phyloP scores from a whole-genome alignment of 331 rosid species.

The Ulmus americana region DNA sequence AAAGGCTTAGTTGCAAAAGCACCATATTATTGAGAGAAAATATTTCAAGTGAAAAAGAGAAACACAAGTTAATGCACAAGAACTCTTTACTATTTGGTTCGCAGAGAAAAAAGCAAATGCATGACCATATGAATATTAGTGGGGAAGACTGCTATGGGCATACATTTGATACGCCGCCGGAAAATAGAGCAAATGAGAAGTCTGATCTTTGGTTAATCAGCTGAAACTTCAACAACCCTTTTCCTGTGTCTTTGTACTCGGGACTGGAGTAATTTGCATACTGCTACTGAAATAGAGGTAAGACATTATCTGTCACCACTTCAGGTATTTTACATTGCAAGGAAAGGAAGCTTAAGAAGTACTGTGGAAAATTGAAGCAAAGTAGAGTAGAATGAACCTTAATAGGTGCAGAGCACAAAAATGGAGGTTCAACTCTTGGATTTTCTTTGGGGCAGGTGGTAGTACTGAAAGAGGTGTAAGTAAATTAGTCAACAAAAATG shows the following conservation, averaged over 20 bases:
- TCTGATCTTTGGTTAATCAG: slow-evolving; percentile 87
- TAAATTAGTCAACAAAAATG: slow-evolving; percentile 17
- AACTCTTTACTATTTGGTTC: too few species aligned
- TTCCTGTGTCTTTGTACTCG: slow-evolving; percentile 45
- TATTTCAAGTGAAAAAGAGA: not conserved
- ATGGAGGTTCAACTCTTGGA: slow-evolving; percentile 45
- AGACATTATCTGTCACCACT: slow-evolving; percentile 8
- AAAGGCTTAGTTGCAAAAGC: too few species aligned
- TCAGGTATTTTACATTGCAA: slow-evolving; percentile 8
- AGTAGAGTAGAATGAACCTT: slow-evolving; percentile 42
- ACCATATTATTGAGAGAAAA: not conserved
- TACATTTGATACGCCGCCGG: slow-evolving; percentile 69
- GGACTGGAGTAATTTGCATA: slow-evolving; percentile 64
- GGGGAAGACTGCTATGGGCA: slow-evolving; percentile 2
- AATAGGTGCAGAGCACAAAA: slow-evolving; percentile 70
- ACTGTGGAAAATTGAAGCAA: slow-evolving; percentile 8
- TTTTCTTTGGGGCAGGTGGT: slow-evolving; percentile 59
- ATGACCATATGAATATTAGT: not conserved
- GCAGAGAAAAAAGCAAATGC: not conserved
- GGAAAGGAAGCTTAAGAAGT: slow-evolving; percentile 18
- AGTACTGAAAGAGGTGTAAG: slow-evolving; percentile 37
- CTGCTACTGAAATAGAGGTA: slow-evolving; percentile 49
- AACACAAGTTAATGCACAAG: too few species aligned
- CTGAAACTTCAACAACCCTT: slow-evolving; percentile 57
- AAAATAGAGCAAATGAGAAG: slow-evolving; percentile 77